Evolutionary conservation across 2,329 filamentous ascomycete genomes (phyloP).

Genomic region (Lachnellula occidentalis): DNA sequence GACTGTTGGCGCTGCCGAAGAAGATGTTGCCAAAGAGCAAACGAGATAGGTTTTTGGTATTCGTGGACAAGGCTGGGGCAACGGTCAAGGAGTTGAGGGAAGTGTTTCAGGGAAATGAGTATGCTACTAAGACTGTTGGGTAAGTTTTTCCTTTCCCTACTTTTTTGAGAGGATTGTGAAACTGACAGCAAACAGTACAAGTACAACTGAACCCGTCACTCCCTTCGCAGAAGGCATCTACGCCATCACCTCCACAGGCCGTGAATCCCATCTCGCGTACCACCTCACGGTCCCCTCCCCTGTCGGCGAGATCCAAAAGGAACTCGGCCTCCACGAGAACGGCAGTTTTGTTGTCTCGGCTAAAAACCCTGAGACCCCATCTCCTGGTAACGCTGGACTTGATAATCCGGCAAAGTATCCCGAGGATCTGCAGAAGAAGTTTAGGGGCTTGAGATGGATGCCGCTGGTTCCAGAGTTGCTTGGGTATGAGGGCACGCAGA

Average conservation of each 20-base stretch:
- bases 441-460: constrained; percentile 67
- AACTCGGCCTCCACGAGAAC: constrained; percentile 64
- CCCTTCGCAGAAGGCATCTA: constrained; percentile 85
- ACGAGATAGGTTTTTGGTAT: constrained; percentile 69
- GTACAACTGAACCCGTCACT: constrained; percentile 59
- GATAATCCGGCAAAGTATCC: constrained; percentile 65
- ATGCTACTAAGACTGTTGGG: constrained; percentile 71
- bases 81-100: constrained; percentile 67
- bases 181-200: constrained; percentile 38
- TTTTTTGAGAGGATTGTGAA: neutral
- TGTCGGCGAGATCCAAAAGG: constrained; percentile 65
- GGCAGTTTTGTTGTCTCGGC: constrained; percentile 75
- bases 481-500: constrained; percentile 68
- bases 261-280: constrained; percentile 73
- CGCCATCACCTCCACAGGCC: constrained; percentile 65
- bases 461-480: constrained; percentile 68
- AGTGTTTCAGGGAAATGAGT: constrained; percentile 60
- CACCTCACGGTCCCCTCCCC: constrained; percentile 68
- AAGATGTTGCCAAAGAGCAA: constrained; percentile 70
- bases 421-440: constrained; percentile 66
- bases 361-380: constrained; percentile 69
- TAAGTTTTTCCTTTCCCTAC: constrained; percentile 5
- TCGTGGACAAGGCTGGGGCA: constrained; percentile 69
- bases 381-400: constrained; percentile 58
- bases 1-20: constrained; percentile 75